These are phyloP conservation scores for Rhododendron mucronatum DNA, from an alignment of 148 eudicot genomes.

Conservation along the genomic window DNA sequence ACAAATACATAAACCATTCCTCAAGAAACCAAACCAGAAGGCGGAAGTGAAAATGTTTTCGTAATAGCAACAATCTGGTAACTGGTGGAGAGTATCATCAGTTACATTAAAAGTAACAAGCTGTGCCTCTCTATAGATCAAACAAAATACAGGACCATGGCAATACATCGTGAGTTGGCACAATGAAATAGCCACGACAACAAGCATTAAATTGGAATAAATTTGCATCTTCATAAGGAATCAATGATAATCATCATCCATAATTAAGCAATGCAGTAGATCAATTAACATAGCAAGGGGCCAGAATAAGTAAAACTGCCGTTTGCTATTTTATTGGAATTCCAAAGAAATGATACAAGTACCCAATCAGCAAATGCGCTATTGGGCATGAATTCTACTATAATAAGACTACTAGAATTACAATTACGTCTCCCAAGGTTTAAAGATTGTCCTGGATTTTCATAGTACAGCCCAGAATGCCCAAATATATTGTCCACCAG, in stretches of 20 bases:
- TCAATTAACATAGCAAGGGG: not conserved
- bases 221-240: not conserved
- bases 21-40: not conserved
- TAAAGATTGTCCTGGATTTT: constrained; percentile 22
- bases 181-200: not conserved
- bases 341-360: constrained; percentile 34
- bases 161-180: not conserved
- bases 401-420: constrained; percentile 55
- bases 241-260: not conserved
- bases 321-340: constrained; percentile 34
- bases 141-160: not conserved
- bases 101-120: not conserved
- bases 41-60: not conserved
- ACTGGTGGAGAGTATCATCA: not conserved
- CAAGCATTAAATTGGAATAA: not conserved
- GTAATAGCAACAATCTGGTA: not conserved
- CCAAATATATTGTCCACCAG: constrained; percentile 22
- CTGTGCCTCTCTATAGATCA: not conserved
- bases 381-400: constrained; percentile 54
- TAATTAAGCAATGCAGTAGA: not conserved
- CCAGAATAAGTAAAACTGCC: not conserved
- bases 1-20: not conserved
- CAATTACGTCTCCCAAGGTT: constrained; percentile 40
- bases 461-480: constrained; percentile 36
- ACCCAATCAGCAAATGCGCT: constrained; percentile 36